Conservation (phyloP, 306 rosid genomes). For the Cyamopsis tetragonoloba region DNA sequence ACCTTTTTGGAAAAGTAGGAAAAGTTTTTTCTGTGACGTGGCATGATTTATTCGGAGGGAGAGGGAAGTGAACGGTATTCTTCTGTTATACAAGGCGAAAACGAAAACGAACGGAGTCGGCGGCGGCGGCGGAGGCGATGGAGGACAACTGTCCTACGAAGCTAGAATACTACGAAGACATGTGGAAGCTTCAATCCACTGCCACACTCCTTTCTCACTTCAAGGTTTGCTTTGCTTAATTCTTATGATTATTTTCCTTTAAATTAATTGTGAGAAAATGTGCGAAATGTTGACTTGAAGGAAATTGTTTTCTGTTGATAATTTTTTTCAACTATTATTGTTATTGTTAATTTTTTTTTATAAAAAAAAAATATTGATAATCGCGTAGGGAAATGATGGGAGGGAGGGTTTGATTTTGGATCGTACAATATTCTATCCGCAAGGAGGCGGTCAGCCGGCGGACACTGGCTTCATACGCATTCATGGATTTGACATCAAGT, state of each 20-base stretch:
- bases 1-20: too few species aligned
- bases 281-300: not conserved
- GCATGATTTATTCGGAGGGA: too few species aligned
- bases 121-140: conserved; percentile 37
- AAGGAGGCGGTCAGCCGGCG: conserved; percentile 89
- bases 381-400: conserved; percentile 68
- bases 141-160: conserved; percentile 55
- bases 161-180: conserved; percentile 62
- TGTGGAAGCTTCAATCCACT: conserved; percentile 51
- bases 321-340: not conserved
- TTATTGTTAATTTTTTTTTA: not conserved
- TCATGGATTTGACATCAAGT: conserved; percentile 37
- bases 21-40: too few species aligned
- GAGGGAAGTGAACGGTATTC: too few species aligned
- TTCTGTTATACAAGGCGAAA: too few species aligned
- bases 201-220: conserved; percentile 47
- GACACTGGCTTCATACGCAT: conserved; percentile 50
- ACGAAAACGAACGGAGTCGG: too few species aligned
- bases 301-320: not conserved
- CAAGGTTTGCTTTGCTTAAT: conserved; percentile 30
- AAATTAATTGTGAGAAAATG: not conserved
- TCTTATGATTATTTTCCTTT: not conserved
- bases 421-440: conserved; percentile 70
- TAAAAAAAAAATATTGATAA: too few species aligned
- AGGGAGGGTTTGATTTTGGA: conserved; percentile 56